Conservation (phyloP, 106 monocot species). For the Dendrobium huoshanense region DNA sequence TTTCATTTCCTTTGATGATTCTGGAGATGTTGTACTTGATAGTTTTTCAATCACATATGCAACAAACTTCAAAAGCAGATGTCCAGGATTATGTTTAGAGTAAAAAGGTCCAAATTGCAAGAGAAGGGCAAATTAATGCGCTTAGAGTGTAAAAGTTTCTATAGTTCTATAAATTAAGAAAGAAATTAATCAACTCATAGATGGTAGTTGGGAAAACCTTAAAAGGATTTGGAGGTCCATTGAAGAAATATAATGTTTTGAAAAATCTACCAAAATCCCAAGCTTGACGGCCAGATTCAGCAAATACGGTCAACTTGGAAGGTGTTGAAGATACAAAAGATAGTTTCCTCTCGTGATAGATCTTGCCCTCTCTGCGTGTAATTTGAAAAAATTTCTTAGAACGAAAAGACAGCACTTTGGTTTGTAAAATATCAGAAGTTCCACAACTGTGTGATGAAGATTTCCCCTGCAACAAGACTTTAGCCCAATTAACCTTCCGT, state of each 20-base stretch:
- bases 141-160: no score
- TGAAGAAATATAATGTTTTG: constrained; percentile 87
- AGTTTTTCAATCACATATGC: constrained; percentile 56
- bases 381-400: constrained; percentile 25
- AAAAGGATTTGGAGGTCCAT: constrained; percentile 74
- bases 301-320: constrained; percentile 33
- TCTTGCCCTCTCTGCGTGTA: constrained; percentile 14
- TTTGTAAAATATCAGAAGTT: constrained; percentile 17
- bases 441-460: constrained; percentile 22
- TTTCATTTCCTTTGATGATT: constrained; percentile 44
- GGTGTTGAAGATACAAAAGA: constrained; percentile 27
- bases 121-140: neutral
- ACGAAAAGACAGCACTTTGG: constrained; percentile 22
- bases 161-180: neutral
- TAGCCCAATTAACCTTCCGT: neutral
- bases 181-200: neutral
- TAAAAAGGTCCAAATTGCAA: neutral
- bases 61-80: constrained; percentile 50
- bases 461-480: constrained; percentile 26
- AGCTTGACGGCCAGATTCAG: constrained; percentile 48
- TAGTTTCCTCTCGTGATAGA: neutral
- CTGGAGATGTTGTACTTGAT: constrained; percentile 31
- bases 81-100: neutral
- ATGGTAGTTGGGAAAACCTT: constrained; percentile 39
- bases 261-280: constrained; percentile 97